A percentile compares a stretch with the other conserved stretches of the same genome.
Evolutionary conservation across 2,329 filamentous ascomycete genomes (phyloP).

Genomic region (Fusarium tanahbumbuense): DNA sequence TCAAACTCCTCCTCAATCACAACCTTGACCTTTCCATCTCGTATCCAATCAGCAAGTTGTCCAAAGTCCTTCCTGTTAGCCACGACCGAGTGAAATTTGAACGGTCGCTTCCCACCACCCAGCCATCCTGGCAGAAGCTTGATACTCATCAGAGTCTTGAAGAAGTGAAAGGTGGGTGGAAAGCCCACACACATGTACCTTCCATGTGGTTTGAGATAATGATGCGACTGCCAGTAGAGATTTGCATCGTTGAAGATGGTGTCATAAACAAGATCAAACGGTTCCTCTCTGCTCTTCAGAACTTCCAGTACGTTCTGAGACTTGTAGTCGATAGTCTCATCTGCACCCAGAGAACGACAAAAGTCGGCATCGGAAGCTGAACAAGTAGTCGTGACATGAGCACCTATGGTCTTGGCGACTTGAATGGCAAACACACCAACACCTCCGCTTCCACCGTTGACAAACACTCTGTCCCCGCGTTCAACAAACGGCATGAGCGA

Average conservation of each 20-base stretch:
- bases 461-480: not conserved
- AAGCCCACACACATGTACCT: slow-evolving; percentile 30
- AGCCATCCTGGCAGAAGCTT: slow-evolving; percentile 24
- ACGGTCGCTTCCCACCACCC: slow-evolving; percentile 28
- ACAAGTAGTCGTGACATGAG: slow-evolving; percentile 17
- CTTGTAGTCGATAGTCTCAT: slow-evolving; percentile 27
- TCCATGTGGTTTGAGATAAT: slow-evolving; percentile 19
- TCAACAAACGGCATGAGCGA: slow-evolving; percentile 1
- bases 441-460: slow-evolving; percentile 37
- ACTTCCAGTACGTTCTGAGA: not conserved
- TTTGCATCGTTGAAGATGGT: slow-evolving; percentile 18
- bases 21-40: slow-evolving; percentile 11
- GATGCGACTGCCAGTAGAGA: slow-evolving; percentile 32
- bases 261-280: slow-evolving; percentile 27
- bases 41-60: slow-evolving; percentile 13
- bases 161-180: not conserved
- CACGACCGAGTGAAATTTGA: slow-evolving; percentile 29
- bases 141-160: slow-evolving; percentile 23
- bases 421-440: slow-evolving; percentile 35
- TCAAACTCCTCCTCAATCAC: slow-evolving; percentile 25
- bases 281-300: not conserved
- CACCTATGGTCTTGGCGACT: slow-evolving; percentile 25
- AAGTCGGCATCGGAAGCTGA: slow-evolving; percentile 15
- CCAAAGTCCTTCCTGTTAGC: slow-evolving; percentile 27
- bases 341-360: slow-evolving; percentile 17